Evolutionary conservation across 164 flowering plant genomes (phyloP).

Genomic region (Stephania cephalantha): DNA sequence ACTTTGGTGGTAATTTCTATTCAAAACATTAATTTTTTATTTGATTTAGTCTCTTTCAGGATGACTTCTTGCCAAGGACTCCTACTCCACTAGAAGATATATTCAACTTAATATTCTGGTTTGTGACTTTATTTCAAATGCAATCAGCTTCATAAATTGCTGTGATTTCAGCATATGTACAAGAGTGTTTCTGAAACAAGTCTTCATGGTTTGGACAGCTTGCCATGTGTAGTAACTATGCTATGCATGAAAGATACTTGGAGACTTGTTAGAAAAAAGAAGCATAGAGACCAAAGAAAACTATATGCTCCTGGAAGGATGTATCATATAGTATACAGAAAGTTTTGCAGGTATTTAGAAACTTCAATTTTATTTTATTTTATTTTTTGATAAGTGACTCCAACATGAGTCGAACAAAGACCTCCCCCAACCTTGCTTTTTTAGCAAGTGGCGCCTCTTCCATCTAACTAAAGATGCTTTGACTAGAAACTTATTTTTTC

Average conservation of each 20-base stretch:
- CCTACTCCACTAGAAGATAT: slow-evolving; percentile 91
- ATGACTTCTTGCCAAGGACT: slow-evolving; percentile 94
- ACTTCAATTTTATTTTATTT: background rate
- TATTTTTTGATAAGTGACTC: background rate
- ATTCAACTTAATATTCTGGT: slow-evolving; percentile 83
- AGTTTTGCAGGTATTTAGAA: slow-evolving; percentile 69
- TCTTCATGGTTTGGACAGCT: slow-evolving; percentile 74
- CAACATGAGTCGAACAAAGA: too few relatives aligned
- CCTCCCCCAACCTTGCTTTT: too few relatives aligned
- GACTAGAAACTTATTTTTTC: too few relatives aligned
- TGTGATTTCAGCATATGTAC: slow-evolving; percentile 20
- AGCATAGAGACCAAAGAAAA: slow-evolving; percentile 84
- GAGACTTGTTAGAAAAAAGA: slow-evolving; percentile 60
- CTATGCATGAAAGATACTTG: slow-evolving; percentile 92
- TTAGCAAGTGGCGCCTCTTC: too few relatives aligned
- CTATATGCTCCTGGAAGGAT: slow-evolving; percentile 93
- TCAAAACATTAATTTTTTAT: too few relatives aligned
- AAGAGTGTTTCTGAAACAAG: slow-evolving; percentile 44
- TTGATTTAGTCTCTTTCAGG: slow-evolving; percentile 39
- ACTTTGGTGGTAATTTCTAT: too few relatives aligned
- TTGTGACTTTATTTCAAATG: slow-evolving; percentile 10
- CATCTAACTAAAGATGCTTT: too few relatives aligned
- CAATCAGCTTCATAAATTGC: slow-evolving; percentile 1
- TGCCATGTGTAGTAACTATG: slow-evolving; percentile 80
- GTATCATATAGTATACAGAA: slow-evolving; percentile 93